These are phyloP conservation scores for Lipomyces mesembrius DNA, from an alignment of 805 yeast genomes.

Conservation along the genomic window DNA sequence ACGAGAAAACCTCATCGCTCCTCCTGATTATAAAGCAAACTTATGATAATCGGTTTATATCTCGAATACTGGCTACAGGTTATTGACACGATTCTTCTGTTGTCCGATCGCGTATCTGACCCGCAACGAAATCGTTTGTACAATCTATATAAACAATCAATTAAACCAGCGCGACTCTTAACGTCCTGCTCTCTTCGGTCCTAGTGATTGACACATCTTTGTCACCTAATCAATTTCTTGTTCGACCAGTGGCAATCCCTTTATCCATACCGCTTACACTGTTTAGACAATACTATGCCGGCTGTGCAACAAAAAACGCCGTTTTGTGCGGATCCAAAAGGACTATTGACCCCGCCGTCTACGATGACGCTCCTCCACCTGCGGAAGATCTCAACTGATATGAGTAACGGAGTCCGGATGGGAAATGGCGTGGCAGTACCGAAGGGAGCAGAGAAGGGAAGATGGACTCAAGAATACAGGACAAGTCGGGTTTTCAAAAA, in stretches of 20 bases:
- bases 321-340: background rate
- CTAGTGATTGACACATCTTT: background rate
- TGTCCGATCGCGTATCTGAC: background rate
- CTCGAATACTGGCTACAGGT: background rate
- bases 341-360: conserved; percentile 3
- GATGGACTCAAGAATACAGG: conserved; percentile 3
- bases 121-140: background rate
- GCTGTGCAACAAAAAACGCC: background rate
- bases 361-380: conserved; percentile 3
- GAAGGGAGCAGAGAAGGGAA: background rate
- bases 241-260: background rate
- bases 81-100: background rate
- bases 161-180: background rate
- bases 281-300: background rate
- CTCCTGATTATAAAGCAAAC: background rate
- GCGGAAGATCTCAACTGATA: background rate
- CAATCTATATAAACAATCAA: background rate
- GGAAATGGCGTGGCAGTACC: conserved; percentile 4
- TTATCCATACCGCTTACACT: background rate
- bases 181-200: background rate
- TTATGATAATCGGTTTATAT: background rate
- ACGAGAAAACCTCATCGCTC: background rate
- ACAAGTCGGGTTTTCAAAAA: background rate
- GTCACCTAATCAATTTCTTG: background rate
- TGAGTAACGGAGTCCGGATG: background rate